Evolutionary conservation across 192 early-diverging fungal genomes (phyloP).

Genomic region (Gonapodya prolifera): DNA sequence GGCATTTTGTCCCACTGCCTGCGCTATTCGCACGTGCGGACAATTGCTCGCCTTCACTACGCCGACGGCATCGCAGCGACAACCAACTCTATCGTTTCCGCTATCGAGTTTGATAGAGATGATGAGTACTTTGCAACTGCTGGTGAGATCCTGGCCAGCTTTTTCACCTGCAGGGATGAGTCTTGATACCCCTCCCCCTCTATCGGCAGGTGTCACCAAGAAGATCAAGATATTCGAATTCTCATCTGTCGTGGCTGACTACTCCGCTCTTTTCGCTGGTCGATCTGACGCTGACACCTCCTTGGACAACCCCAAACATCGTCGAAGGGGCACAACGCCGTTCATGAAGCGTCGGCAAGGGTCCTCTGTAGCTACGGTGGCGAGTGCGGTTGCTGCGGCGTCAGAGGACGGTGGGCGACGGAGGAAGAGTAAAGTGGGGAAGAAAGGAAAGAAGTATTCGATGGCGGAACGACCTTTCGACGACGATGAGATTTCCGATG

Average conservation of each 20-base stretch:
- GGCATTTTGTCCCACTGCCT: neutral
- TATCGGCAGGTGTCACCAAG: constrained; percentile 68
- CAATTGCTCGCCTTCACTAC: constrained; percentile 69
- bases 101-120: constrained; percentile 90
- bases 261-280: neutral
- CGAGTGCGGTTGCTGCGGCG: constrained; percentile 10
- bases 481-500: neutral
- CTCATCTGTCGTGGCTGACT: constrained; percentile 14
- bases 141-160: neutral
- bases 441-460: neutral
- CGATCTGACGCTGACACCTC: neutral
- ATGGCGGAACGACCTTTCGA: neutral
- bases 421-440: neutral
- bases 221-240: constrained; percentile 93
- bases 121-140: constrained; percentile 89
- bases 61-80: constrained; percentile 47
- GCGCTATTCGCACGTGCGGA: constrained; percentile 22
- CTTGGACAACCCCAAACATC: neutral
- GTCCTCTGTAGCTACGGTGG: neutral
- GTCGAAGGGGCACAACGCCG: neutral
- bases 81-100: constrained; percentile 71
- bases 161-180: neutral
- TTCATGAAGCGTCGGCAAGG: neutral
- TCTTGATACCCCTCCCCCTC: neutral
- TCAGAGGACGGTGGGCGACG: neutral